A percentile compares a stretch with the other conserved stretches of the same genome.
phyloP scores from a whole-genome alignment of 2,329 filamentous ascomycete species.

The Claviceps capensis region DNA sequence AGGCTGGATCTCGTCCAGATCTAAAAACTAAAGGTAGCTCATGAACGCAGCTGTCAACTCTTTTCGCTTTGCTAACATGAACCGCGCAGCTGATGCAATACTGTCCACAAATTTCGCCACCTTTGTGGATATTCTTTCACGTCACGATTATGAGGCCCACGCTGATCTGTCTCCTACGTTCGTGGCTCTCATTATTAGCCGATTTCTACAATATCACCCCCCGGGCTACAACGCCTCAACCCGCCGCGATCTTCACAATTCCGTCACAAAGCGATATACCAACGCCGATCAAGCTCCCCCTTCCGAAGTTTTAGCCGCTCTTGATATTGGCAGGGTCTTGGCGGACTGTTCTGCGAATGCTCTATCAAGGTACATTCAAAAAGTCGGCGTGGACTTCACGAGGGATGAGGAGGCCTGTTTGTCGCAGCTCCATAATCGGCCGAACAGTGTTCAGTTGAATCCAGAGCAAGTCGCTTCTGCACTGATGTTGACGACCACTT shows the following conservation, averaged over 20 bases:
- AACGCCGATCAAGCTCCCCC: constrained; percentile 51
- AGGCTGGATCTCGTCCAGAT: constrained; percentile 65
- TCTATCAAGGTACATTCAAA: constrained; percentile 56
- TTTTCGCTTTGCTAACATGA: constrained; percentile 11
- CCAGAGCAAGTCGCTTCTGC: constrained; percentile 75
- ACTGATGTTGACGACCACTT: constrained; percentile 52
- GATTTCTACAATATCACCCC: constrained; percentile 75
- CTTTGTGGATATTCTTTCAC: constrained; percentile 65
- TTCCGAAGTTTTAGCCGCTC: constrained; percentile 52
- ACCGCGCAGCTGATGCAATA: constrained; percentile 65
- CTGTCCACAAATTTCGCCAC: constrained; percentile 64
- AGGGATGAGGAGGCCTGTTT: constrained; percentile 55
- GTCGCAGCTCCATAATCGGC: constrained; percentile 38
- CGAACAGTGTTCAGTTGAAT: constrained; percentile 46
- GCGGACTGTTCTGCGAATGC: constrained; percentile 42
- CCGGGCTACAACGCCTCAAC: constrained; percentile 70
- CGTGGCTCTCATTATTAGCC: constrained; percentile 69
- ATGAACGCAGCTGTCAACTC: background rate
- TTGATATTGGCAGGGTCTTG: constrained; percentile 55
- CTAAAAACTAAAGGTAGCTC: constrained; percentile 72
- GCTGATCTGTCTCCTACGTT: constrained; percentile 55
- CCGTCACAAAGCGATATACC: constrained; percentile 55
- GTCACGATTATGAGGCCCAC: constrained; percentile 47
- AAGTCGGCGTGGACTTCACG: constrained; percentile 61
- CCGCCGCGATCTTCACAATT: constrained; percentile 54